Evolutionary conservation across 192 early-diverging fungal species (phyloP).

Genomic region (Pecoramyces ruminantium): DNA sequence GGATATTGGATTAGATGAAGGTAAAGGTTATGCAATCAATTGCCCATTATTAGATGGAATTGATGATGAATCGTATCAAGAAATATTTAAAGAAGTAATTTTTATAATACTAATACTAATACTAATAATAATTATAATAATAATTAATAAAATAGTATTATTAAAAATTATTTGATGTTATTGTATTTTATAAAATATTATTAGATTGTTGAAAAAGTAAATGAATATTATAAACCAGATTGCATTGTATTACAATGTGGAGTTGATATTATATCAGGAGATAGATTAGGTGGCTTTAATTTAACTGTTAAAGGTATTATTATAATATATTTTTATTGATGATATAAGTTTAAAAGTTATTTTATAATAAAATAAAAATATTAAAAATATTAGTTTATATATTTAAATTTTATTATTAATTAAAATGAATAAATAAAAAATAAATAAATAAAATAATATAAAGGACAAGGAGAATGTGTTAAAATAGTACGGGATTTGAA

Average conservation of each 20-base stretch:
- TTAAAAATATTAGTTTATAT: too few relatives aligned
- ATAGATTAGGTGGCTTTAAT: conserved; percentile 88
- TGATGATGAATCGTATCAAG: conserved; percentile 80
- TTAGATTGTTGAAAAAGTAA: not conserved
- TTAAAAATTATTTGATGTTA: too few relatives aligned
- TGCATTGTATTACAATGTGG: conserved; percentile 90
- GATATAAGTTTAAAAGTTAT: too few relatives aligned
- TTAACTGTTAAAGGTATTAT: conserved; percentile 47
- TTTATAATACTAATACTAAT: conserved; percentile 17
- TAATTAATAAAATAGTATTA: too few relatives aligned
- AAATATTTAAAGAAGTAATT: conserved; percentile 76
- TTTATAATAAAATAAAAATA: too few relatives aligned
- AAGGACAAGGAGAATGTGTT: conserved; percentile 84
- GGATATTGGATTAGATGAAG: not conserved
- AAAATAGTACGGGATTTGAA: conserved; percentile 78
- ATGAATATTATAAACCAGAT: conserved; percentile 71
- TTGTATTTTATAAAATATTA: too few relatives aligned
- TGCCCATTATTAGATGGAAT: not conserved
- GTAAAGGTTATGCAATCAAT: not conserved
- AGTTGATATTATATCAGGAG: conserved; percentile 84
- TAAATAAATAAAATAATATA: not conserved
- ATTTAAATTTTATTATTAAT: too few relatives aligned
- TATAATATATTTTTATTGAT: too few relatives aligned
- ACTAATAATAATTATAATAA: too few relatives aligned
- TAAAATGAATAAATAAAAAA: too few relatives aligned